Base-by-base conservation (phyloP, 2,329 filamentous ascomycete species). In the Pezizomycotina sp. region DNA sequence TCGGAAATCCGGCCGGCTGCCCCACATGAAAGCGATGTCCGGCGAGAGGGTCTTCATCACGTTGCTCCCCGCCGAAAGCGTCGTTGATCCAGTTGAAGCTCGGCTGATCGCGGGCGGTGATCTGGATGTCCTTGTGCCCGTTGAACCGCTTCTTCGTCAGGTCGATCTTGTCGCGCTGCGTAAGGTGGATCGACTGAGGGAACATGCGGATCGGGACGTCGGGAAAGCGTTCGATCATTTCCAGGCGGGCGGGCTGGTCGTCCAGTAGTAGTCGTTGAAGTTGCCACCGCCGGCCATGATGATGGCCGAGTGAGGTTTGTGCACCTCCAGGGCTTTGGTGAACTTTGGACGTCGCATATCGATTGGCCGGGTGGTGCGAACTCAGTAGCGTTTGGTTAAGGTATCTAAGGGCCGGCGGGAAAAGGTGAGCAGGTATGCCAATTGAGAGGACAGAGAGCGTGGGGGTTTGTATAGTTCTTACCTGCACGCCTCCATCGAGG, bases 191-290 rank as follows among this genome's bases (percentile, higher is more conserved):
- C 4, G 12, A 16, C 25, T 36, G 33, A 6, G 33, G 33, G 12
- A 36, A 36, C 5, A 18, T 20, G 24, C 33, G 33, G 14, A 36
- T 36, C 8, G 33, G 33, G 5, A 31, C 18, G 12, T 31, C 15
- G 5, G 10, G 13, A 19, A 29, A 36, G 10, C 13, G 21, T 1
- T 14, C 25, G 5, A 30, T 27, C 23, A 30, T 36, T 27, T 36
- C 30, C n/a, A 36, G 28, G 9, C 33, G 33, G 4, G 33, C 10
- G 6, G 33, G 33, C 24, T 36, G 33, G 33, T 36, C 33, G 10
- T 36, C 33, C 33, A 36, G 33, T 36, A 36, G 16, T 29, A 36
- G 33, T 36, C 33, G 26, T 36, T 36, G 33, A 36, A 36, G 26
- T 36, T 36, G n/a, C 33, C 33, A 9, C 33, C 33, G 8, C 33